Conservation (phyloP, 106 monocot species). For the Narthecium ossifragum region DNA sequence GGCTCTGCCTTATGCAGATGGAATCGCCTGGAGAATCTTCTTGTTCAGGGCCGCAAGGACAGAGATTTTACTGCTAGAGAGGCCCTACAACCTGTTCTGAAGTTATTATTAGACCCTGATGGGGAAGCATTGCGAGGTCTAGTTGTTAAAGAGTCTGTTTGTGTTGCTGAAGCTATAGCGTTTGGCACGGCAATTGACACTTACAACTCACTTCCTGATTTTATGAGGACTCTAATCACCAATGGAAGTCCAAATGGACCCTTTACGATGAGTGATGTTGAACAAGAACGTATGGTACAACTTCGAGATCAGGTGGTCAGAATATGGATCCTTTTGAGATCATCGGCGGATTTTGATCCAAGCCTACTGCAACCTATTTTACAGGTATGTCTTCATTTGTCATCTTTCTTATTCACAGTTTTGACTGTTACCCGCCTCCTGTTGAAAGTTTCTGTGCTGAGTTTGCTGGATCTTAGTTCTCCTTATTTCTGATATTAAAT, state of each 20-base stretch:
- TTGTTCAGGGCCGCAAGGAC: slow-evolving; percentile 87
- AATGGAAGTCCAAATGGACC: slow-evolving; percentile 42
- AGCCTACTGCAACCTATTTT: slow-evolving; percentile 78
- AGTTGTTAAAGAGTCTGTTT: slow-evolving; percentile 87
- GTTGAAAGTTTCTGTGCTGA: too few species aligned
- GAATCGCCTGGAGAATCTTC: slow-evolving; percentile 99
- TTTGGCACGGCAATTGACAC: slow-evolving; percentile 73
- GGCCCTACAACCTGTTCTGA: slow-evolving; percentile 91
- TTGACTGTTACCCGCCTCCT: neutral
- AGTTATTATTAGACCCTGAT: slow-evolving; percentile 71
- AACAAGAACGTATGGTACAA: slow-evolving; percentile 69
- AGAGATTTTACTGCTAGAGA: slow-evolving; percentile 93
- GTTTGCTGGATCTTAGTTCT: too few species aligned
- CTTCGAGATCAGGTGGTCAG: slow-evolving; percentile 75
- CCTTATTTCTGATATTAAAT: too few species aligned
- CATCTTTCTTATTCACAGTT: neutral
- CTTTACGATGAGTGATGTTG: slow-evolving; percentile 56
- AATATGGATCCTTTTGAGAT: slow-evolving; percentile 82
- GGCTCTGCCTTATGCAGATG: slow-evolving; percentile 53
- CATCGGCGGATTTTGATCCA: slow-evolving; percentile 91
- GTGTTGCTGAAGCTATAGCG: slow-evolving; percentile 79
- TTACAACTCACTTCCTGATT: slow-evolving; percentile 67
- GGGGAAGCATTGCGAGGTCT: slow-evolving; percentile 77
- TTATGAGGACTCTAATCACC: slow-evolving; percentile 46
- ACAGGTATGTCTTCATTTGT: slow-evolving; percentile 45